Conservation (phyloP, 495 filamentous ascomycete genomes). For the Tuber brumale region DNA sequence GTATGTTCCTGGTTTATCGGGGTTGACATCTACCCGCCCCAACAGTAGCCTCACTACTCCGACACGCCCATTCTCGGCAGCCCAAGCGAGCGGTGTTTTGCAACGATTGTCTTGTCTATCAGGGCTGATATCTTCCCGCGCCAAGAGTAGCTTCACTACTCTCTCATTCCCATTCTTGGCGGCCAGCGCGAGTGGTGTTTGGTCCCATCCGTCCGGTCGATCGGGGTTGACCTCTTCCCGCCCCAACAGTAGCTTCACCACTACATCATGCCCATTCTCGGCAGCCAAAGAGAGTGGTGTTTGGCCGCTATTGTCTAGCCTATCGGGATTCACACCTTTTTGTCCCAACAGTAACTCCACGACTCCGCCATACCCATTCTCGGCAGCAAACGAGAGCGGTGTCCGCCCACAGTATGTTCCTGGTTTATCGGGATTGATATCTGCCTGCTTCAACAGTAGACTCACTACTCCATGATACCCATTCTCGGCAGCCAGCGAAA, state of each 20-base stretch:
- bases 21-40: too few species aligned
- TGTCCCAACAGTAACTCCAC: background rate
- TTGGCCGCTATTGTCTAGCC: too few species aligned
- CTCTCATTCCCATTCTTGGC: background rate
- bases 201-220: too few species aligned
- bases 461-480: background rate
- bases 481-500: background rate
- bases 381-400: background rate
- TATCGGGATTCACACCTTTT: background rate
- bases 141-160: background rate
- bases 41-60: too few species aligned
- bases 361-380: background rate
- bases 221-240: background rate
- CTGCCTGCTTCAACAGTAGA: background rate
- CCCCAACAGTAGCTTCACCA: background rate
- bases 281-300: too few species aligned
- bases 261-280: background rate
- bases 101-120: too few species aligned
- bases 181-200: background rate
- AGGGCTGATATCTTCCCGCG: too few species aligned
- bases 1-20: too few species aligned
- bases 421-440: background rate
- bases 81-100: too few species aligned
- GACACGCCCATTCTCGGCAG: too few species aligned
- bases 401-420: background rate